These are phyloP conservation scores for Aspergillus saccharolyticus DNA, from an alignment of 495 filamentous ascomycete species.

Conservation along the genomic window DNA sequence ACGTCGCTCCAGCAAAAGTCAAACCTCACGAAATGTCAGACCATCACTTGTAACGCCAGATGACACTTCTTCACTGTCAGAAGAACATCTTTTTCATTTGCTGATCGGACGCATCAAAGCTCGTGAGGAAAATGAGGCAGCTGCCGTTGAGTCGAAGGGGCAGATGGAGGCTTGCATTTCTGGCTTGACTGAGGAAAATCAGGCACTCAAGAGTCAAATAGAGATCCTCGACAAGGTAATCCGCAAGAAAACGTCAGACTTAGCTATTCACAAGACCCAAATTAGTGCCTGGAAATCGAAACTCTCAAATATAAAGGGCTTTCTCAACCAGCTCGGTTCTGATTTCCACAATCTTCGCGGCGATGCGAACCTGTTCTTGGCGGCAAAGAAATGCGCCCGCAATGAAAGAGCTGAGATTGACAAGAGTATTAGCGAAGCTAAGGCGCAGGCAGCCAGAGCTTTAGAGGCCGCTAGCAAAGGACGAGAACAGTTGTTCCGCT, in stretches of 20 bases:
- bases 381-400: slow-evolving; percentile 13
- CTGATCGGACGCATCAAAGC: slow-evolving; percentile 29
- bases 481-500: slow-evolving; percentile 13
- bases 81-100: slow-evolving; percentile 36
- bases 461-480: slow-evolving; percentile 15
- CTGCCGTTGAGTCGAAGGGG: slow-evolving; percentile 17
- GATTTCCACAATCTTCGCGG: slow-evolving; percentile 29
- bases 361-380: slow-evolving; percentile 24
- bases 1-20: slow-evolving; percentile 14
- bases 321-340: slow-evolving; percentile 33
- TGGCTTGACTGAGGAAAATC: slow-evolving; percentile 25
- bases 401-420: slow-evolving; percentile 27
- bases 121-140: slow-evolving; percentile 32
- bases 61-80: slow-evolving; percentile 17
- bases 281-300: slow-evolving; percentile 33
- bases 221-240: slow-evolving; percentile 13
- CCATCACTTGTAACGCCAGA: neutral
- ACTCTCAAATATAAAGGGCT: slow-evolving; percentile 27
- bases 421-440: slow-evolving; percentile 21
- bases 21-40: neutral
- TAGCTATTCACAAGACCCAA: slow-evolving; percentile 16
- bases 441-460: slow-evolving; percentile 15
- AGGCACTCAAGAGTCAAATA: slow-evolving; percentile 19
- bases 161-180: slow-evolving; percentile 24
- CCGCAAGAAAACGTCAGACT: slow-evolving; percentile 16